phyloP scores from a whole-genome alignment of 768 basidiomycete species.

The Rhodotorula taiwanensis region DNA sequence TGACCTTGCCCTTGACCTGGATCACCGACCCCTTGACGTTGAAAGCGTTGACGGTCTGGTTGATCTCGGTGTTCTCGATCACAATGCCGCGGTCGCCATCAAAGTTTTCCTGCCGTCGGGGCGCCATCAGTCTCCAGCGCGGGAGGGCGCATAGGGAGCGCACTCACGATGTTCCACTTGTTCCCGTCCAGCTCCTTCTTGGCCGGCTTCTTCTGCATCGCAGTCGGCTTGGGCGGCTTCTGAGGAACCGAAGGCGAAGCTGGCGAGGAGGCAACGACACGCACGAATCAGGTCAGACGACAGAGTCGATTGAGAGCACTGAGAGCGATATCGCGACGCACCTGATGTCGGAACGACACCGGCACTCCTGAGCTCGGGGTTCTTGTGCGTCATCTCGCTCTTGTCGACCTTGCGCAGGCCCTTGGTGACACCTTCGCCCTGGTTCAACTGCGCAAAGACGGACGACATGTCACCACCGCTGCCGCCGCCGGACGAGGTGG shows the following conservation, averaged over 20 bases:
- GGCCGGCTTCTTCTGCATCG: constrained; percentile 82
- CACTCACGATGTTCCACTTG: constrained; percentile 82
- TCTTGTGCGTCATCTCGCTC: constrained; percentile 99
- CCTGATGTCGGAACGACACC: constrained; percentile 51
- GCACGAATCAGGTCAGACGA: too few species aligned
- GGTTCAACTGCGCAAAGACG: constrained; percentile 84
- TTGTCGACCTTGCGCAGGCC: constrained; percentile 87
- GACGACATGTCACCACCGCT: constrained; percentile 53
- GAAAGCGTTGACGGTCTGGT: constrained; percentile 79
- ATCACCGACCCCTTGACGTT: constrained; percentile 81
- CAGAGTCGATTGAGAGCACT: too few species aligned
- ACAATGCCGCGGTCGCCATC: constrained; percentile 68
- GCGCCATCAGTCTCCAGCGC: not conserved
- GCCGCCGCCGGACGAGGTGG: constrained; percentile 46
- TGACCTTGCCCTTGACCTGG: constrained; percentile 84
- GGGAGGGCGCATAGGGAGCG: too few species aligned
- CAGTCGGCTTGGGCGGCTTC: constrained; percentile 69
- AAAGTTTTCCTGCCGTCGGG: constrained; percentile 68
- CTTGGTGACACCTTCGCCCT: constrained; percentile 82
- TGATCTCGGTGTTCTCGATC: constrained; percentile 68
- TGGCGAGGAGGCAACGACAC: too few species aligned
- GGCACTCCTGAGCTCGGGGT: constrained; percentile 67
- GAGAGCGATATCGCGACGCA: too few species aligned
- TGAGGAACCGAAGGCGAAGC: constrained; percentile 8
- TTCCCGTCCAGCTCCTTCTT: constrained; percentile 84